Conservation (phyloP, 257 asterid genomes). For the Solanum virginianum region DNA sequence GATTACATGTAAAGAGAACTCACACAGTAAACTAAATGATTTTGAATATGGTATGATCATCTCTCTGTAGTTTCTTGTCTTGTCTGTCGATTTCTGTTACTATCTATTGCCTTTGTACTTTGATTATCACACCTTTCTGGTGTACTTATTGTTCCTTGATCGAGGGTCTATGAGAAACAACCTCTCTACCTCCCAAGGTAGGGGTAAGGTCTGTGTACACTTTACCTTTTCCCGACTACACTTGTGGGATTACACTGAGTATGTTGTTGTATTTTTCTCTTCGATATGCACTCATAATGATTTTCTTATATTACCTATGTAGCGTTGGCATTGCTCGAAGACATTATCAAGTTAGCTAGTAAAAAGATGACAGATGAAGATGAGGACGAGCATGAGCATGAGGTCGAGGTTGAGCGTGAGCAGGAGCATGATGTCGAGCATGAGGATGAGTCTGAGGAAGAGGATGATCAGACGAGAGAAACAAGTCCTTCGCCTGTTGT, state of each 20-base stretch:
- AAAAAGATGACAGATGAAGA: slow-evolving; percentile 52
- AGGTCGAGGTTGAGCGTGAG: background rate
- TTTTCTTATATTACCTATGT: background rate
- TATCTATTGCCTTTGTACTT: background rate
- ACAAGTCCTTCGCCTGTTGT: slow-evolving; percentile 27
- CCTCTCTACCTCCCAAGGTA: background rate
- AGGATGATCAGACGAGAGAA: slow-evolving; percentile 37
- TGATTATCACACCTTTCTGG: background rate
- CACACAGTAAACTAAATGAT: slow-evolving; percentile 23
- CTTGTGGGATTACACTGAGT: background rate
- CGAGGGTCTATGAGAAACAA: background rate
- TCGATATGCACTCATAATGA: background rate
- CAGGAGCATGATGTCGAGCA: slow-evolving; percentile 24
- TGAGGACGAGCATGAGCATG: slow-evolving; percentile 26
- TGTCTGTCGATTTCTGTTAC: background rate
- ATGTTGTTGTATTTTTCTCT: background rate
- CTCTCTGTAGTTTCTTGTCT: background rate
- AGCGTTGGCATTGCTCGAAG: slow-evolving; percentile 64
- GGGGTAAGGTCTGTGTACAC: background rate
- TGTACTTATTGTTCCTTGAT: background rate
- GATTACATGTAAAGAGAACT: slow-evolving; percentile 32
- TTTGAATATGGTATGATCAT: slow-evolving; percentile 32
- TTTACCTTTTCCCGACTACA: background rate
- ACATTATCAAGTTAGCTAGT: slow-evolving; percentile 51
- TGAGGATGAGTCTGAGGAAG: background rate